These are phyloP conservation scores for Lablab purpureus DNA, from an alignment of 306 rosid genomes.

Conservation along the genomic window DNA sequence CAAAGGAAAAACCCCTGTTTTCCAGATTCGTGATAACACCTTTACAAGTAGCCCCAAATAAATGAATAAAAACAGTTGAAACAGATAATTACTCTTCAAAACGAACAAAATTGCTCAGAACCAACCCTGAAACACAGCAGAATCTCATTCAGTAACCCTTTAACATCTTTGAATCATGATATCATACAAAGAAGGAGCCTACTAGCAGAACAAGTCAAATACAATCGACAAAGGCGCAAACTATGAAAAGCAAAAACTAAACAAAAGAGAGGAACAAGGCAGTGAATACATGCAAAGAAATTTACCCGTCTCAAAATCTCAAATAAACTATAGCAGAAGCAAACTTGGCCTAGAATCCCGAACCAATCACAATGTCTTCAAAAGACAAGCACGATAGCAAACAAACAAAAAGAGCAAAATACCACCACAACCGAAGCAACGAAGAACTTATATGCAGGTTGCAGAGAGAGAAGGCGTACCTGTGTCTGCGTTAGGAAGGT, in stretches of 20 bases:
- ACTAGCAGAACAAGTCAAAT: background rate
- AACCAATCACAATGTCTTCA: slow-evolving; percentile 10
- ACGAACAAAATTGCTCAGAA: slow-evolving; percentile 8
- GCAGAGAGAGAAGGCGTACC: slow-evolving; percentile 6
- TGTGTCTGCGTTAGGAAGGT: background rate
- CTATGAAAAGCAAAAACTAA: slow-evolving; percentile 2
- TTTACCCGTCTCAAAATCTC: slow-evolving; percentile 12
- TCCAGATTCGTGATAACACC: background rate
- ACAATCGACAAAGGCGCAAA: background rate
- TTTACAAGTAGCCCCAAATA: background rate
- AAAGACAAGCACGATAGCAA: background rate
- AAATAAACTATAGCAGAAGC: slow-evolving; percentile 6
- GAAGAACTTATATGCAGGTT: background rate
- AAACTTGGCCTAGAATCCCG: slow-evolving; percentile 25
- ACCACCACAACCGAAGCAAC: background rate
- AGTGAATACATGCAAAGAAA: background rate
- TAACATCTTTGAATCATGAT: background rate
- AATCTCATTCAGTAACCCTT: slow-evolving; percentile 13
- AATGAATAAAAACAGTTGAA: slow-evolving; percentile 6
- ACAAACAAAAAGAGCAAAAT: background rate
- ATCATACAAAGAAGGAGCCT: background rate
- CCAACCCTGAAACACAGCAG: slow-evolving; percentile 28
- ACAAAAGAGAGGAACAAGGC: background rate
- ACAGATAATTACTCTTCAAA: slow-evolving; percentile 10
- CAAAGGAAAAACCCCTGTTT: slow-evolving; percentile 10